Evolutionary conservation across 306 rosid genomes (phyloP).

Genomic region (Crotalaria pallida): DNA sequence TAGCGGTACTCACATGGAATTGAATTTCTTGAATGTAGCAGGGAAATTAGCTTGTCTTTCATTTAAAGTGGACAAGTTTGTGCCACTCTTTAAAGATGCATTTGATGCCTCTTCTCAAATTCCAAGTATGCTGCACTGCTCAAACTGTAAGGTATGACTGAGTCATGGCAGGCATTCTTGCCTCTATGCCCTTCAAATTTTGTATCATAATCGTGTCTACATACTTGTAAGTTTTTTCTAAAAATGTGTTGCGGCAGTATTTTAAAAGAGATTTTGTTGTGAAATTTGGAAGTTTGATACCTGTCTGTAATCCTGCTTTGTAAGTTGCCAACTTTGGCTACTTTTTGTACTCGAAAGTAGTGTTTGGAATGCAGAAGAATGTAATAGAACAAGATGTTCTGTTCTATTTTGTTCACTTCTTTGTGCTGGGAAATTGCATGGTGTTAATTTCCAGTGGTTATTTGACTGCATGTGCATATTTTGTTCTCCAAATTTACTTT

Average conservation of each 20-base stretch:
- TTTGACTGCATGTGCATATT: background rate
- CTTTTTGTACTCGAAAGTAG: background rate
- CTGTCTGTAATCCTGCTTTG: background rate
- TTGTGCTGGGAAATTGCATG: background rate
- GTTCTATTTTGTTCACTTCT: background rate
- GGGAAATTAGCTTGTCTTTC: constrained; percentile 50
- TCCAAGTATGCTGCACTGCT: constrained; percentile 22
- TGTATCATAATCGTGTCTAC: background rate
- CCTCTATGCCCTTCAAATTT: background rate
- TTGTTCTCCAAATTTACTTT: background rate
- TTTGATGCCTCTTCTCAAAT: constrained; percentile 17
- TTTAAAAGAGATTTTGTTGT: background rate
- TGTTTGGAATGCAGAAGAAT: too few relatives aligned
- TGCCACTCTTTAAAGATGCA: constrained; percentile 23
- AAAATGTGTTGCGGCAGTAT: background rate
- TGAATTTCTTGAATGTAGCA: constrained; percentile 31
- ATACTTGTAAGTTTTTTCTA: background rate
- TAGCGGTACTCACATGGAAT: constrained; percentile 7
- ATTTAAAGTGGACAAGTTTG: constrained; percentile 33
- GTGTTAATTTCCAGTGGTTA: background rate
- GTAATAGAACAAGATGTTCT: too few relatives aligned
- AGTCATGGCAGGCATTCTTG: constrained; percentile 37
- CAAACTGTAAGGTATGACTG: constrained; percentile 85
- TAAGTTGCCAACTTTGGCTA: background rate
- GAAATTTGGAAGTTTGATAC: background rate